Evolutionary conservation across 345 rosid species (phyloP), one percentile per base, ranked within the genome.

Genomic region (Arabidopsis arenosa): DNA sequence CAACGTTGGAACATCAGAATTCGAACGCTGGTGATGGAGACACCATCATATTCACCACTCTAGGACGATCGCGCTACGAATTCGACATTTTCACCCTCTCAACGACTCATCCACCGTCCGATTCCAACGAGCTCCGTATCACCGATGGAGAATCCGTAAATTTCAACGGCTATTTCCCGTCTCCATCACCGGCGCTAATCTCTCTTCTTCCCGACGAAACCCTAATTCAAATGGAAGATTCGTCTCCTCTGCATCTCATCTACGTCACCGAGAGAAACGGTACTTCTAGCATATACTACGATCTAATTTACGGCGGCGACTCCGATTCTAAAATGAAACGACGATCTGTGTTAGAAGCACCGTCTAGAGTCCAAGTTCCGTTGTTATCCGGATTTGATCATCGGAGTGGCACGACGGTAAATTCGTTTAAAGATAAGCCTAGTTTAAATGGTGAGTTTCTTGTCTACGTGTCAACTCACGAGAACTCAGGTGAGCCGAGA

Each of bases 231-330:
- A 59, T 1, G 3, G 58, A 49, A 78, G 74, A 58, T 49, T 68
- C 87, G 4, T 44, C 87, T 23, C 61, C 83, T 13, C 60, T 86
- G 14, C 86, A 81, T 68, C 82, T 90, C 69, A 77, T 93, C 72
- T 93, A 91, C 79, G 90, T 90, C 68, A 88, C 94, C 0, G 94
- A 93, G 65, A 81, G 96, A 26, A 85, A 87, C 65, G 97, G 96
- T 12, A 55, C 85, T 0, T 75, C 87, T 1, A 83, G 77, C 76
- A 72, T 93, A 49, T 91, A 68, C 88, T 87, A 89, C 80, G 97
- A 90, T 73, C 82, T 79, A 0, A 37, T 93, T 32, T 80, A 59
- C 41, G 51, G 51, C 10, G 56, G 35, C 3, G 37, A 63, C 28
- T 68, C 65, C 9, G 67, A 41, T 15, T 71, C 43, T 40, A 21